A percentile compares a stretch with the other conserved stretches of the same genome.
These are phyloP conservation scores for Exophiala sideris DNA, from an alignment of 2,329 filamentous ascomycete species.

Conservation along the genomic window DNA sequence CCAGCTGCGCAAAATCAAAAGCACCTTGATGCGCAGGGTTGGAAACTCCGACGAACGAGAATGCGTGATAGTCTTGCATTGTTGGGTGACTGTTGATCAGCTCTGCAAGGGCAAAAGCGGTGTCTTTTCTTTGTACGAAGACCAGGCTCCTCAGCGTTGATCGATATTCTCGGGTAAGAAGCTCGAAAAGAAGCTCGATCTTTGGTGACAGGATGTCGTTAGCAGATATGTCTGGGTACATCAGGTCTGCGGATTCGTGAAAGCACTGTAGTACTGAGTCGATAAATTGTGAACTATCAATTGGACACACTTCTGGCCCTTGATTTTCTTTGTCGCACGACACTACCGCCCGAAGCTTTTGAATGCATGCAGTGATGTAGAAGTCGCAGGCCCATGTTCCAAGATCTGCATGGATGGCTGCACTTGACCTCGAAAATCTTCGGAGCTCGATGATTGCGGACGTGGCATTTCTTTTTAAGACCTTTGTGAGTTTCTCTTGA, in stretches of 20 bases:
- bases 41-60: constrained; percentile 54
- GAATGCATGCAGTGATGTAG: constrained; percentile 56
- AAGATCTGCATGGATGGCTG: constrained; percentile 54
- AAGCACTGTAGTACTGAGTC: constrained; percentile 11
- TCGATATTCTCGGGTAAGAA: constrained; percentile 44
- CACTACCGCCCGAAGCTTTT: constrained; percentile 29
- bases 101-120: constrained; percentile 58
- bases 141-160: constrained; percentile 58
- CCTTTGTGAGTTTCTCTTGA: constrained; percentile 29
- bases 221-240: background rate
- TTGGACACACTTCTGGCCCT: background rate
- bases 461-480: constrained; percentile 34
- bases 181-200: constrained; percentile 53
- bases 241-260: background rate
- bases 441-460: constrained; percentile 51
- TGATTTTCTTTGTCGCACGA: background rate
- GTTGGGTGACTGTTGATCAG: constrained; percentile 55
- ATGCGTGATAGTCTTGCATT: constrained; percentile 38
- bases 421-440: constrained; percentile 50
- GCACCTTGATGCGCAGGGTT: constrained; percentile 40
- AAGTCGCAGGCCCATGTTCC: constrained; percentile 68
- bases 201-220: constrained; percentile 44
- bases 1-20: constrained; percentile 48
- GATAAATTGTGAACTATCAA: constrained; percentile 6
- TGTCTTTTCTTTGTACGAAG: constrained; percentile 63